phyloP scores from a whole-genome alignment of 164 flowering plant species.

The Sextonia rubra region DNA sequence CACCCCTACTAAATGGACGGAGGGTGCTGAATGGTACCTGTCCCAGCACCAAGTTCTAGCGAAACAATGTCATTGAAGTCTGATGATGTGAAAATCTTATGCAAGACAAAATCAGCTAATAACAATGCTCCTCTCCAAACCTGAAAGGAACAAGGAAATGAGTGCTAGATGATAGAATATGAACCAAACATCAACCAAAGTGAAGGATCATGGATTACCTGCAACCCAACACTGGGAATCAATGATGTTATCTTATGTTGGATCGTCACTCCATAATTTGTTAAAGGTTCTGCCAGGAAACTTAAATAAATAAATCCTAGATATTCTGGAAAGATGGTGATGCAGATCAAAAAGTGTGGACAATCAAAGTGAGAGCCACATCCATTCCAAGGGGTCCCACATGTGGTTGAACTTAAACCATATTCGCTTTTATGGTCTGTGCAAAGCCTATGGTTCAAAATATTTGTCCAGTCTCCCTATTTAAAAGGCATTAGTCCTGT shows the following conservation, averaged over 20 bases:
- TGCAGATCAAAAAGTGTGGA: too few relatives aligned
- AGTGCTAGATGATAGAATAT: neutral
- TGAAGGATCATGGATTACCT: constrained; percentile 39
- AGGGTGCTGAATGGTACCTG: constrained; percentile 43
- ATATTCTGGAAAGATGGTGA: neutral
- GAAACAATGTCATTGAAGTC: constrained; percentile 54
- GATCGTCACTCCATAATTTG: constrained; percentile 34
- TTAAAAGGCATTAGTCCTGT: too few relatives aligned
- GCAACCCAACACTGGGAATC: constrained; percentile 83
- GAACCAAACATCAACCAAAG: neutral
- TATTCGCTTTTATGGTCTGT: too few relatives aligned
- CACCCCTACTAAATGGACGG: neutral
- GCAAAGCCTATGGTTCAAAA: too few relatives aligned
- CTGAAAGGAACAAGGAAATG: constrained; percentile 25
- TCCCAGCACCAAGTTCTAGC: constrained; percentile 89
- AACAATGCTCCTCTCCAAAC: constrained; percentile 87
- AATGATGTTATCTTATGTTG: constrained; percentile 80
- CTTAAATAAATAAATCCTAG: neutral
- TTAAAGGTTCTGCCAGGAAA: constrained; percentile 31
- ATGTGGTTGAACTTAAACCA: too few relatives aligned
- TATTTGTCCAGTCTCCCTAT: too few relatives aligned
- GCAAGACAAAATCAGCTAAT: constrained; percentile 76
- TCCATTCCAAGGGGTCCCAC: too few relatives aligned
- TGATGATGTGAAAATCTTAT: constrained; percentile 54
- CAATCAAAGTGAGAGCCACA: too few relatives aligned